A percentile compares a stretch with the other conserved stretches of the same genome.
Conservation (phyloP, 2,329 filamentous ascomycete species). For the Madurella mycetomatis region DNA sequence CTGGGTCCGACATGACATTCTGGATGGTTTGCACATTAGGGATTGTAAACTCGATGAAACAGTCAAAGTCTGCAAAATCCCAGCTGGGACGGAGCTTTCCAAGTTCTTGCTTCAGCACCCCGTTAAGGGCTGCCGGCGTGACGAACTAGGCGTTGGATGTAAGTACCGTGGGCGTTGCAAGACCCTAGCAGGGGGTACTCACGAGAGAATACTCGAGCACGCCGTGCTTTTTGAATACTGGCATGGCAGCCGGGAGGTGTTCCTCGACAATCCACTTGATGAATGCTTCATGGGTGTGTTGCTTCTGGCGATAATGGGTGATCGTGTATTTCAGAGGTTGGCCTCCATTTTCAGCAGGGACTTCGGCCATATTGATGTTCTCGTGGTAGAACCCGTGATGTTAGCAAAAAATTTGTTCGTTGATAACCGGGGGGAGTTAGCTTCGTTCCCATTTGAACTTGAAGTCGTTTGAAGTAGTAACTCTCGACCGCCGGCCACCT, state of each 20-base stretch:
- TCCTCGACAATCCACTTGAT: constrained; percentile 4
- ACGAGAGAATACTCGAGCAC: constrained; percentile 4
- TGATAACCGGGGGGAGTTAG: no score
- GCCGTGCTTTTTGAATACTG: constrained; percentile 1
- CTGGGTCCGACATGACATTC: constrained; percentile 2
- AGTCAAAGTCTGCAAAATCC: constrained; percentile 5
- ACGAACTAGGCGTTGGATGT: not conserved
- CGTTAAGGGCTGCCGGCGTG: not conserved
- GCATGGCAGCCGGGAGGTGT: not conserved
- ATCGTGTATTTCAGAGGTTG: constrained; percentile 1
- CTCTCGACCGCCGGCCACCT: no score
- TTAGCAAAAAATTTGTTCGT: no score
- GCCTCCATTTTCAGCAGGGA: not conserved
- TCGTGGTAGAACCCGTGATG: not conserved
- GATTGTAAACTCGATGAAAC: constrained; percentile 1
- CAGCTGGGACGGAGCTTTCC: not conserved
- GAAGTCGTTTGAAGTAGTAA: no score
- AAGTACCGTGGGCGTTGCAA: not conserved
- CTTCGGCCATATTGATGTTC: not conserved
- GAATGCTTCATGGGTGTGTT: constrained; percentile 3
- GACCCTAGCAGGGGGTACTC: not conserved
- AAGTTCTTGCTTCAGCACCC: not conserved
- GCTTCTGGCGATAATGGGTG: constrained; percentile 1
- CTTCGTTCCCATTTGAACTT: no score
- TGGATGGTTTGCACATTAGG: constrained; percentile 1